Percentiles rank a stretch among this genome's conserved stretches.
These are phyloP conservation scores for Leishmania mexicana DNA, from an alignment of 208 protist species.

Conservation along the genomic window DNA sequence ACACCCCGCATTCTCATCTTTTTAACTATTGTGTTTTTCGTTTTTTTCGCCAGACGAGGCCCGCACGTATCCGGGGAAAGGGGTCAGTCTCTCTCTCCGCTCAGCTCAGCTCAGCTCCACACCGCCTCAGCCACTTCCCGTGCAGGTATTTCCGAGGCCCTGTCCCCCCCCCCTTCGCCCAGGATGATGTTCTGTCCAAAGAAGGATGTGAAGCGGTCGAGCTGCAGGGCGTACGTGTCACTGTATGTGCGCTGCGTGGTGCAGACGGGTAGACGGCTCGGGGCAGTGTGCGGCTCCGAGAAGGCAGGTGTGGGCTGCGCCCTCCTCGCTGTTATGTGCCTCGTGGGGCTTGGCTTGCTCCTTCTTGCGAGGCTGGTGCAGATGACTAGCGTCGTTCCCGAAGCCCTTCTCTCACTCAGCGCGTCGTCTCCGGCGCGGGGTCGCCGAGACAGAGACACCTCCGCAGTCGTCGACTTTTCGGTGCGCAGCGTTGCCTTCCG, in stretches of 20 bases:
- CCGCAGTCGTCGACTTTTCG: slow-evolving; percentile 2
- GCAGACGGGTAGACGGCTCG: slow-evolving; percentile 12
- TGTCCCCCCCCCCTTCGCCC: background rate
- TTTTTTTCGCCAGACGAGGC: no score
- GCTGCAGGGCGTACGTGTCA: background rate
- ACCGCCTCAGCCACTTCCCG: background rate
- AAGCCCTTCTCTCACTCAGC: background rate
- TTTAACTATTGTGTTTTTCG: no score
- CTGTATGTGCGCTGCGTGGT: slow-evolving; percentile 17
- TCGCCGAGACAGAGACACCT: background rate
- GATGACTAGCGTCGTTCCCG: background rate
- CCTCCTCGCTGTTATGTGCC: background rate
- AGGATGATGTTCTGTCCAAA: background rate
- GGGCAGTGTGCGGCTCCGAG: slow-evolving; percentile 17
- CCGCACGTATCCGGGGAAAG: no score
- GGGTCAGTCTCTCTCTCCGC: no score
- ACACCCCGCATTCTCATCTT: no score
- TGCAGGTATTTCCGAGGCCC: background rate
- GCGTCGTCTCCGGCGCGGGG: background rate
- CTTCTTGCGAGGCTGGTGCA: background rate
- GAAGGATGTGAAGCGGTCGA: background rate
- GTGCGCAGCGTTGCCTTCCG: slow-evolving; percentile 2
- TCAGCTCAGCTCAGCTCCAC: background rate
- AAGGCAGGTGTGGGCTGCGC: slow-evolving; percentile 11
- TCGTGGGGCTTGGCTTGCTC: background rate